These are phyloP conservation scores for Papilionanthe hybrid DNA, from an alignment of 116 monocot species.

Conservation along the genomic window DNA sequence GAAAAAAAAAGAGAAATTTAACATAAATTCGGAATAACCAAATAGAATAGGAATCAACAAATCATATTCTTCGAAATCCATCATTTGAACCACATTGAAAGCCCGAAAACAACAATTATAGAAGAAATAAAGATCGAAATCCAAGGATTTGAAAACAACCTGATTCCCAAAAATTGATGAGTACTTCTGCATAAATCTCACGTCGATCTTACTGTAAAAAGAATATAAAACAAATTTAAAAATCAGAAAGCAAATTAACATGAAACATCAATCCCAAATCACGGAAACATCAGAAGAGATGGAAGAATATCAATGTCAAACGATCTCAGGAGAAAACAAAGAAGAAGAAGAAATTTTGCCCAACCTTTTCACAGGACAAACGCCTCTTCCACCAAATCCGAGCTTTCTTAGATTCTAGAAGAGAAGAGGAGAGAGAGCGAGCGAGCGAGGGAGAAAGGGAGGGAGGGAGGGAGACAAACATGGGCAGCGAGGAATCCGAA, in stretches of 20 bases:
- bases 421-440: neutral
- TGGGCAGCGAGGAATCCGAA: conserved; percentile 1
- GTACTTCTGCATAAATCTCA: neutral
- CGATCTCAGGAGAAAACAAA: neutral
- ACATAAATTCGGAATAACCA: neutral
- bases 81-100: neutral
- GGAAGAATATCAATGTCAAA: neutral
- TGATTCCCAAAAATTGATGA: neutral
- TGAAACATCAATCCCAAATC: neutral
- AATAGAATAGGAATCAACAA: too few species aligned
- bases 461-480: neutral
- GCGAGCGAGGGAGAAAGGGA: neutral
- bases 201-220: neutral
- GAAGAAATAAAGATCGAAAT: neutral
- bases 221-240: neutral
- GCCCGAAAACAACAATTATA: neutral
- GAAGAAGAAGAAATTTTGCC: neutral
- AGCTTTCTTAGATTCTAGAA: neutral
- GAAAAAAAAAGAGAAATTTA: neutral
- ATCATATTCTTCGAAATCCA: too few species aligned
- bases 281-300: neutral
- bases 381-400: neutral
- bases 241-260: neutral
- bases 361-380: neutral
- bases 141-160: neutral